These are phyloP conservation scores for Exidia glandulosa DNA, from an alignment of 768 basidiomycete genomes.

Conservation along the genomic window DNA sequence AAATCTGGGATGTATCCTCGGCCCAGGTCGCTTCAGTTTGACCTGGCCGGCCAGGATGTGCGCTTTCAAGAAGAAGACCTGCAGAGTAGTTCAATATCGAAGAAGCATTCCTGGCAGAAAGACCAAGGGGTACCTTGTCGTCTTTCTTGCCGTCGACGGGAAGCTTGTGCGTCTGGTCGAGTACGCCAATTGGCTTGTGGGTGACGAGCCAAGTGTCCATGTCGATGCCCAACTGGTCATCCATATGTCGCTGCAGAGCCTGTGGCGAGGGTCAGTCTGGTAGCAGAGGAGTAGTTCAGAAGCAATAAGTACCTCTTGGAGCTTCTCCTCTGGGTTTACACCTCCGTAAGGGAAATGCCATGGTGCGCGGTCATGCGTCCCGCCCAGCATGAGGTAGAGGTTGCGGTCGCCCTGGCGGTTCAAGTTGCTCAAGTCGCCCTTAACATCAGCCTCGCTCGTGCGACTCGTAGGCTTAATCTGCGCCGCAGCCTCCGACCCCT, in stretches of 20 bases:
- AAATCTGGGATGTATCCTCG: conserved; percentile 58
- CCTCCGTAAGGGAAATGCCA: conserved; percentile 80
- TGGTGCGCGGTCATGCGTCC: conserved; percentile 32
- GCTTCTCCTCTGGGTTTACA: conserved; percentile 49
- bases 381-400: conserved; percentile 72
- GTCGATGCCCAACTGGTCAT: conserved; percentile 58
- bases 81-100: not conserved
- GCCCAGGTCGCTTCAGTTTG: conserved; percentile 33
- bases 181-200: conserved; percentile 74
- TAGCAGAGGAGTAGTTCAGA: not conserved
- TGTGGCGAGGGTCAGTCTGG: conserved; percentile 17
- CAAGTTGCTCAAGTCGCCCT: conserved; percentile 56
- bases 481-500: conserved; percentile 34
- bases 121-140: not conserved
- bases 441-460: conserved; percentile 46
- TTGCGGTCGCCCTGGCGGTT: conserved; percentile 79
- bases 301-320: conserved; percentile 52
- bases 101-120: not conserved
- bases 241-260: conserved; percentile 66
- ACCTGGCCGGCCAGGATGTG: conserved; percentile 88
- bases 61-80: conserved; percentile 93
- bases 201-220: conserved; percentile 97
- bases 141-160: not conserved
- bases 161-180: conserved; percentile 33
- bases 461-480: conserved; percentile 38